Conservation (phyloP, 495 filamentous ascomycete genomes). For the Annulohypoxylon nitens region DNA sequence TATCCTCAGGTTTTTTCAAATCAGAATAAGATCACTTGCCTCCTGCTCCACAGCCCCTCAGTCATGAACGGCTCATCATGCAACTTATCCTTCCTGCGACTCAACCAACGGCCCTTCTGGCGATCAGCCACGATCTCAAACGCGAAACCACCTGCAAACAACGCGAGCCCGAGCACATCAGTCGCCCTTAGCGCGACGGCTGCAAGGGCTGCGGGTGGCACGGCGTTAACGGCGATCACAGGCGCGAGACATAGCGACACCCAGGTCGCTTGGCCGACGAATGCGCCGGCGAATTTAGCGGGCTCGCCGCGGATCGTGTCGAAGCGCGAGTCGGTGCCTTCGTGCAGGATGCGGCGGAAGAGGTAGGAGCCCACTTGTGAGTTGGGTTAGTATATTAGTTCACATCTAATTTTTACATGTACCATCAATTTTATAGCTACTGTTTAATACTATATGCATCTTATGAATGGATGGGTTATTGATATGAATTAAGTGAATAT, state of each 20-base stretch:
- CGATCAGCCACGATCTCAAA: slow-evolving; percentile 71
- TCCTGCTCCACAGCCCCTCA: slow-evolving; percentile 67
- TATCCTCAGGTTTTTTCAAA: neutral
- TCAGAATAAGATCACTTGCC: slow-evolving; percentile 35
- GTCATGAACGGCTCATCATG: slow-evolving; percentile 74
- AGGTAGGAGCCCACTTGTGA: slow-evolving; percentile 70
- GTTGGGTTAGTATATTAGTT: neutral
- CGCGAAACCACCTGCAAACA: slow-evolving; percentile 68
- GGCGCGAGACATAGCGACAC: slow-evolving; percentile 72
- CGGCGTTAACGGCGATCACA: slow-evolving; percentile 68
- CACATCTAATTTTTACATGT: too few relatives aligned
- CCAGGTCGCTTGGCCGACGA: slow-evolving; percentile 72
- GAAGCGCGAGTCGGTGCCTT: slow-evolving; percentile 72
- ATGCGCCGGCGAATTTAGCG: slow-evolving; percentile 66
- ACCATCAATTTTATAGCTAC: neutral
- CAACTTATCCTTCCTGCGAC: slow-evolving; percentile 67
- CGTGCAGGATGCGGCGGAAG: slow-evolving; percentile 65
- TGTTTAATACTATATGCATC: neutral
- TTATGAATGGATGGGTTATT: neutral
- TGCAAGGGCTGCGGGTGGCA: slow-evolving; percentile 62
- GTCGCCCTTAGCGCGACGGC: slow-evolving; percentile 55
- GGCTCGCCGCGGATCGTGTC: slow-evolving; percentile 68
- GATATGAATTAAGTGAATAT: neutral
- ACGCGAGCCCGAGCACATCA: slow-evolving; percentile 65
- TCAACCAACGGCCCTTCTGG: slow-evolving; percentile 70